Conservation (phyloP, 2,329 filamentous ascomycete genomes). For the Xylaria sp. region DNA sequence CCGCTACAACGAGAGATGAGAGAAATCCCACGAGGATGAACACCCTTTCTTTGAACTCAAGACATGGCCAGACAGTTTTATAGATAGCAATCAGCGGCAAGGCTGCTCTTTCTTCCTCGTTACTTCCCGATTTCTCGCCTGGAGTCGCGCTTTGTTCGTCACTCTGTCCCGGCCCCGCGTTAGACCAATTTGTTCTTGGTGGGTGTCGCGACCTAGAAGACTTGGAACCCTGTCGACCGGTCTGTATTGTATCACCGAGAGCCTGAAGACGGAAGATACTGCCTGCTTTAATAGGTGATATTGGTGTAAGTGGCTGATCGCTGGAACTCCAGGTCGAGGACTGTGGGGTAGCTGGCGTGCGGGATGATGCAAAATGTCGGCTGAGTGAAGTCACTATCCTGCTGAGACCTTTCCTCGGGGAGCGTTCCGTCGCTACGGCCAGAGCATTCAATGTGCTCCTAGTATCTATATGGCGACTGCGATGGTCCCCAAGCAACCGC, state of each 20-base stretch:
- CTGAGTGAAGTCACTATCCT: slow-evolving; percentile 24
- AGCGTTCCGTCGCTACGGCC: not conserved
- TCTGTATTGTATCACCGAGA: slow-evolving; percentile 30
- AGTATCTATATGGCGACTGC: slow-evolving; percentile 21
- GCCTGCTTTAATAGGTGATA: slow-evolving; percentile 26
- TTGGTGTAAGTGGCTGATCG: slow-evolving; percentile 1
- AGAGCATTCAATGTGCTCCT: slow-evolving; percentile 15
- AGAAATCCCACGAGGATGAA: slow-evolving; percentile 66
- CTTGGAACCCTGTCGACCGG: slow-evolving; percentile 21
- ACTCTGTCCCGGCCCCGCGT: not conserved
- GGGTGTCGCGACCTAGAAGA: slow-evolving; percentile 1
- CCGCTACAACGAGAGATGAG: slow-evolving; percentile 67
- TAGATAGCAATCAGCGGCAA: slow-evolving; percentile 62
- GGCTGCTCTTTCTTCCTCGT: not conserved
- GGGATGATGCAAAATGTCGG: slow-evolving; percentile 18
- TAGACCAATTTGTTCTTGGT: not conserved
- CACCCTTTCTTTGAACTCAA: slow-evolving; percentile 58
- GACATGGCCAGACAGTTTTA: slow-evolving; percentile 70
- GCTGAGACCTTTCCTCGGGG: slow-evolving; percentile 16
- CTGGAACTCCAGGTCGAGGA: not conserved
- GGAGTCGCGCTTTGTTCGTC: not conserved
- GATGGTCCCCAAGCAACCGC: slow-evolving; percentile 22
- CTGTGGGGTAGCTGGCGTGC: not conserved
- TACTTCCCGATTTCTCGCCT: not conserved
- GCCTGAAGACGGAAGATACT: slow-evolving; percentile 33